Evolutionary conservation across 2,329 filamentous ascomycete species (phyloP), one percentile per base, ranked within the genome.

Genomic region (Ascochyta rabiei): DNA sequence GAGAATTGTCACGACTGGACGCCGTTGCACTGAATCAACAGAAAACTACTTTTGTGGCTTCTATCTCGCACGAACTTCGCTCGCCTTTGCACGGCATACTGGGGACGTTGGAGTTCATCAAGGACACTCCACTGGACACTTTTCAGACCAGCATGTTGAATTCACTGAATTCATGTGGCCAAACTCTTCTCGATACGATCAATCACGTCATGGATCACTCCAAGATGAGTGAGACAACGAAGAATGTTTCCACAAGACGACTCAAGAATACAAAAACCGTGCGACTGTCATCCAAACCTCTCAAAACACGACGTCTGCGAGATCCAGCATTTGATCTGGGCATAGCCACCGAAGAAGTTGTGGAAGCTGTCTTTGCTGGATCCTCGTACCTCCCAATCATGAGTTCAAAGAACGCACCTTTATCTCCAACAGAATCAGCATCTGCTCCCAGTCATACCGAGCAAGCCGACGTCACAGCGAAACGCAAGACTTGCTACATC

Each of bases 1-100:
- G 82, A 0, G 84, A 87, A 48, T 73, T 87, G 0, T 78, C 80
- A 0, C 76, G 81, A 2, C 56, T 84, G 41, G 81, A 85, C 53
- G 82, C 81, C 0, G 70, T 80, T 31, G 79, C 79, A 26, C 63
- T 69, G 15, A 66, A 68, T 12, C 64, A 72, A 76, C 79, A 9
- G 18, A 84, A 84, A 54, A 77, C 77, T 0, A 80, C 82, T 12
- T 81, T 84, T 38, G 77, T 84, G 15, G 78, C 79, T 0, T 80
- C 77, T 0, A 80, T 84, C 23, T 80, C 76, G 24, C 82, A 84
- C 59, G 82, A 84, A 56, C 70, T 84, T 68, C 31, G 82, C 76
- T 19, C 68, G 78, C 33, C 82, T 79, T 48, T 71, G 2, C 68
- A 72, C 33, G 68, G 69, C 2, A 72, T 72, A 13, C 37, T 70